Conservation (phyloP, 306 rosid genomes). For the Dalbergia oliveri region DNA sequence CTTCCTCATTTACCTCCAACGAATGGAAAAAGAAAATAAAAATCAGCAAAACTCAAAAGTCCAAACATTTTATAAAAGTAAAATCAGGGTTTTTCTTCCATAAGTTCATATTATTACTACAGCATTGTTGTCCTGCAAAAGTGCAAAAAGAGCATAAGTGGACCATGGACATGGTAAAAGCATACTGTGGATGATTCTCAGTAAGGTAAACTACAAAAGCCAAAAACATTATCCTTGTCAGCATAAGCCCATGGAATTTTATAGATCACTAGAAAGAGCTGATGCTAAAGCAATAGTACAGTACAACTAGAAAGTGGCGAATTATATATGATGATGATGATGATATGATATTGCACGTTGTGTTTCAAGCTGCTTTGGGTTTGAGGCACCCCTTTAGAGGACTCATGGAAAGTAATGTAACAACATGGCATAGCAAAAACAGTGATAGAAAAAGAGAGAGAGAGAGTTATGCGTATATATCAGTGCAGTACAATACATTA, state of each 20-base stretch:
- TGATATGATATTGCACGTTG: slow-evolving; percentile 35
- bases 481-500: slow-evolving; percentile 26
- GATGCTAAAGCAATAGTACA: slow-evolving; percentile 40
- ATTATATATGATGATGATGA: background rate
- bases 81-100: slow-evolving; percentile 24
- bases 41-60: slow-evolving; percentile 7
- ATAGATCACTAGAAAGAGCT: slow-evolving; percentile 43
- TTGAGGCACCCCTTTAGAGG: slow-evolving; percentile 1
- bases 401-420: background rate
- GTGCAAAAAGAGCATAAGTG: slow-evolving; percentile 33
- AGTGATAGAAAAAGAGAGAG: slow-evolving; percentile 24
- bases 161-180: slow-evolving; percentile 44
- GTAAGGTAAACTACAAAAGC: slow-evolving; percentile 50
- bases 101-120: background rate
- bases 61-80: slow-evolving; percentile 9
- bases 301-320: slow-evolving; percentile 47
- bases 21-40: slow-evolving; percentile 28
- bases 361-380: background rate
- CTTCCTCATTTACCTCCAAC: slow-evolving; percentile 31
- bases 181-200: slow-evolving; percentile 41
- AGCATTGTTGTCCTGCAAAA: slow-evolving; percentile 37
- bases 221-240: slow-evolving; percentile 48
- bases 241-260: slow-evolving; percentile 35
- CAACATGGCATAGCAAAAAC: slow-evolving; percentile 18
- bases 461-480: background rate